A percentile compares a stretch with the other conserved stretches of the same genome.
Evolutionary conservation across 768 basidiomycete genomes (phyloP).

Genomic region (Suillus decipiens): DNA sequence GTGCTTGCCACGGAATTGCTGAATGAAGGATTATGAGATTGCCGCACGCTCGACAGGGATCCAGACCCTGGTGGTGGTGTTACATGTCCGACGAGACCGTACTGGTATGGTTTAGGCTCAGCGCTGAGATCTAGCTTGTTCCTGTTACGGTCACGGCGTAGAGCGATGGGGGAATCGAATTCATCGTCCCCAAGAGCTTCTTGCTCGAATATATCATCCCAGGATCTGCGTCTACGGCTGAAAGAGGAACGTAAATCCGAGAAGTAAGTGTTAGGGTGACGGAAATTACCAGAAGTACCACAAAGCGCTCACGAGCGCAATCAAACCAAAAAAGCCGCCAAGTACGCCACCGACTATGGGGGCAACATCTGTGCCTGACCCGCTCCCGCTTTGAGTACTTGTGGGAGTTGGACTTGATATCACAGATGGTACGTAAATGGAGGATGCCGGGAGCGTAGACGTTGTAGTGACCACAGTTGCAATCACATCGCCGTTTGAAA

Average conservation of each 20-base stretch:
- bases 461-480: constrained; percentile 38
- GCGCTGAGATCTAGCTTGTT: constrained; percentile 32
- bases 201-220: constrained; percentile 56
- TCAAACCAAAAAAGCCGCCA: constrained; percentile 54
- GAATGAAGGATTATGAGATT: constrained; percentile 2
- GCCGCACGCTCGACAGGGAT: constrained; percentile 31
- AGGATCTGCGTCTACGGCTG: constrained; percentile 47
- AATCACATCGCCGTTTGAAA: constrained; percentile 43
- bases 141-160: constrained; percentile 24
- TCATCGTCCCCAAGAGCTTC: constrained; percentile 33
- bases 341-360: constrained; percentile 56
- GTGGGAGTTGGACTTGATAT: constrained; percentile 14
- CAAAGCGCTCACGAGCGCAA: constrained; percentile 44
- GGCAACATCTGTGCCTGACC: constrained; percentile 35
- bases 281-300: constrained; percentile 53
- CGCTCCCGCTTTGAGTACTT: constrained; percentile 18
- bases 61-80: constrained; percentile 29
- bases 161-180: constrained; percentile 20
- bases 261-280: constrained; percentile 10
- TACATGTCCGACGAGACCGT: constrained; percentile 58
- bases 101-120: constrained; percentile 61
- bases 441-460: constrained; percentile 35
- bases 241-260: constrained; percentile 12
- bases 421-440: constrained; percentile 28
- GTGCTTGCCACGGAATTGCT: constrained; percentile 14